phyloP scores from a whole-genome alignment of 108 stramenopile genomes.

The Stephanodiscus triporus region DNA sequence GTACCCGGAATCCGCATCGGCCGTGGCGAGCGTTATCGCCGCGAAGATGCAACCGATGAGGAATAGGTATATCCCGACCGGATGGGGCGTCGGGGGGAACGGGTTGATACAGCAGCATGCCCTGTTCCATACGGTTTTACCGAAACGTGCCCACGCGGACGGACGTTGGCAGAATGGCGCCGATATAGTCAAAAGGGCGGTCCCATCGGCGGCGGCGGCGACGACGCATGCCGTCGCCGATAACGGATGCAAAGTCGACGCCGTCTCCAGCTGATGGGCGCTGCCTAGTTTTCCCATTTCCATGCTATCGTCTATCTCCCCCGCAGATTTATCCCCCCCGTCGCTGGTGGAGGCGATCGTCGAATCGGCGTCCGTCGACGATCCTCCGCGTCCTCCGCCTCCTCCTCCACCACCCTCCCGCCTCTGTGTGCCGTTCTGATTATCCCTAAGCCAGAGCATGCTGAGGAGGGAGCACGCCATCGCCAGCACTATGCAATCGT shows the following conservation, averaged over 20 bases:
- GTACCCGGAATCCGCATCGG: conserved; percentile 39
- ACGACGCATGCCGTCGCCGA: conserved; percentile 2
- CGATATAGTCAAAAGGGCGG: not conserved
- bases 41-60: conserved; percentile 58
- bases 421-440: conserved; percentile 3
- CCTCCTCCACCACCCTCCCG: not conserved
- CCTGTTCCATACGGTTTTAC: conserved; percentile 7
- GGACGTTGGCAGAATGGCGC: not conserved
- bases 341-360: conserved; percentile 5
- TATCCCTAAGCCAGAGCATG: conserved; percentile 52
- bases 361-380: not conserved
- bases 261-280: not conserved
- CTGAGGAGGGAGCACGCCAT: conserved; percentile 45
- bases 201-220: not conserved
- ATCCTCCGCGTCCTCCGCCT: not conserved
- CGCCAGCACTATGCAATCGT: conserved; percentile 64
- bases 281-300: conserved; percentile 19
- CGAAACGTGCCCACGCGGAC: not conserved
- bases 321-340: not conserved
- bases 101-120: conserved; percentile 47
- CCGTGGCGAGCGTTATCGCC: conserved; percentile 45
- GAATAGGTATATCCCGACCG: conserved; percentile 74
- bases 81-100: conserved; percentile 42
- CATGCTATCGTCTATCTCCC: conserved; percentile 4
- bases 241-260: conserved; percentile 3